Evolutionary conservation across 2,329 filamentous ascomycete species (phyloP), one percentile per base, ranked within the genome.

Genomic region (Xylaria sp.): DNA sequence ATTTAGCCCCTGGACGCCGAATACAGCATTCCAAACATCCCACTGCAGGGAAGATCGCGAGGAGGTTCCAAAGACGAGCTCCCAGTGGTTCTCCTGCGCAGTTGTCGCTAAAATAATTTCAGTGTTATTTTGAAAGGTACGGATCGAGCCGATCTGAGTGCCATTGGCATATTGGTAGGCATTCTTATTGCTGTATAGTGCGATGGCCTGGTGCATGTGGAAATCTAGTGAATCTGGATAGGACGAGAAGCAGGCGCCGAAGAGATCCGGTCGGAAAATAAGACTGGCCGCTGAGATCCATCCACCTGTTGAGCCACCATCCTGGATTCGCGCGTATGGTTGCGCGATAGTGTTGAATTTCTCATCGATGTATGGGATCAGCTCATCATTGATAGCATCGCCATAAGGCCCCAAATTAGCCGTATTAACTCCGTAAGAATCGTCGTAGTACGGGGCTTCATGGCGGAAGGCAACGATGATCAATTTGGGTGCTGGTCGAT

Each of bases 31-130:
- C 72, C 72, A 74, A 8, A 71, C 64, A 59, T 74, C 72, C 72
- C 72, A 74, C 44, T 74, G 72, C 37, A 72, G 53, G 3, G 65
- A 65, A 1, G 71, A 73, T 42, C 72, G 72, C n/a, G 72, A 70
- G 5, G 68, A 51, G 16, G 72, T 74, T 35, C 72, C 72, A 55
- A 74, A 74, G 21, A 72, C 67, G 40, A 69, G 71, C 60, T 74
- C 72, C 72, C 72, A 74, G 60, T 74, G 72, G 57, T 74, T 74
- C 58, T 74, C 72, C 58, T 72, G 70, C 37, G 35, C 67, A n/a
- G 69, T 66, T 12, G 66, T 70, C 12, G 70, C 65, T 12, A 72
- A 40, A 40, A 70, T 40, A 13, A 63, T 44, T 18, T 70, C 58
- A 6, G 58, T 71, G 23, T 65, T 50, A 25, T 65, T 60, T 2